Conservation (phyloP, 2,329 filamentous ascomycete species). For the Botrytis tulipae region DNA sequence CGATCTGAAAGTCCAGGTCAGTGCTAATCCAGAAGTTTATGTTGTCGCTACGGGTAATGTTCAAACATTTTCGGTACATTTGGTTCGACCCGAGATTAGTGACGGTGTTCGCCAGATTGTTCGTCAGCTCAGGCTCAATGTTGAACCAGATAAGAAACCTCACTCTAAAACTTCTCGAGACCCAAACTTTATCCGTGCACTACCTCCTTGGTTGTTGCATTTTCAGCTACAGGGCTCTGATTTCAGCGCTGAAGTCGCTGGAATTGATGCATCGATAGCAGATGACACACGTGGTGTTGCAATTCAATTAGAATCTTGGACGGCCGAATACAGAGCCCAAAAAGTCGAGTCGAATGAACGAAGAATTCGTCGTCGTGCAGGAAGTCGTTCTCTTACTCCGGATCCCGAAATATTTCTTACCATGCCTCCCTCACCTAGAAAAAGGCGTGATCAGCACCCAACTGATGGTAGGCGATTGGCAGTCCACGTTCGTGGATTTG, state of each 20-base stretch:
- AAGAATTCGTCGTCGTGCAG: slow-evolving; percentile 62
- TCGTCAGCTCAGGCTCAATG: slow-evolving; percentile 71
- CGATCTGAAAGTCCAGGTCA: slow-evolving; percentile 82
- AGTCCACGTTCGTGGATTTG: slow-evolving; percentile 77
- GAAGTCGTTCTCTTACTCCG: slow-evolving; percentile 65
- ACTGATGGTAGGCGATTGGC: slow-evolving; percentile 80
- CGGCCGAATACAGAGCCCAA: slow-evolving; percentile 83
- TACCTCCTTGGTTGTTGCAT: slow-evolving; percentile 82
- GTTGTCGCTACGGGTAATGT: slow-evolving; percentile 77
- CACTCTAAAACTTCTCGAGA: slow-evolving; percentile 50
- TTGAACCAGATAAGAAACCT: slow-evolving; percentile 60
- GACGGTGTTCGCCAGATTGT: slow-evolving; percentile 91
- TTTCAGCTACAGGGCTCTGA: slow-evolving; percentile 84
- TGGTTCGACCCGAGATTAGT: slow-evolving; percentile 89
- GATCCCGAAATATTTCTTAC: slow-evolving; percentile 62
- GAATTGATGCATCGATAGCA: slow-evolving; percentile 80
- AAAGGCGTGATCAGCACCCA: slow-evolving; percentile 49
- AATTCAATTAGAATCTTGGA: slow-evolving; percentile 83
- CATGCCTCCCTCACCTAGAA: slow-evolving; percentile 50
- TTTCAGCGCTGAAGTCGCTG: slow-evolving; percentile 87
- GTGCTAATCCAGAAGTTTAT: slow-evolving; percentile 79
- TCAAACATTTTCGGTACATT: slow-evolving; percentile 83
- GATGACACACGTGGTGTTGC: slow-evolving; percentile 78
- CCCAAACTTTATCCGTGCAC: slow-evolving; percentile 69
- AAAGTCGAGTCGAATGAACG: slow-evolving; percentile 64